Evolutionary conservation across 2,329 filamentous ascomycete species (phyloP).

Genomic region (Chrysoporthe deuterocubensis): DNA sequence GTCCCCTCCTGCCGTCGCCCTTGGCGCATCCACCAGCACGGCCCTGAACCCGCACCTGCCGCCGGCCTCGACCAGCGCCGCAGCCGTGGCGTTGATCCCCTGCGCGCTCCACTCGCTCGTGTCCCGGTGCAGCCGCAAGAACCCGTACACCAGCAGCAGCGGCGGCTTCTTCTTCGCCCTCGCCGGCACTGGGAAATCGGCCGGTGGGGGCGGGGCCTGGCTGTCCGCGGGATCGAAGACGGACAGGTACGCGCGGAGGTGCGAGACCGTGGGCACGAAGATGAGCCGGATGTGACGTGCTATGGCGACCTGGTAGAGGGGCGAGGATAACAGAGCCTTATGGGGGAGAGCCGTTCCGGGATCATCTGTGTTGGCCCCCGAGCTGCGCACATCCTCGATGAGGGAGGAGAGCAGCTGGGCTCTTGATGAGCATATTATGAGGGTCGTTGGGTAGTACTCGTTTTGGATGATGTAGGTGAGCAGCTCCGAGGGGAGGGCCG

Average conservation of each 20-base stretch:
- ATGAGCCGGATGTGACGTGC: conserved; percentile 70
- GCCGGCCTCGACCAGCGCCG: conserved; percentile 66
- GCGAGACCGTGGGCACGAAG: conserved; percentile 76
- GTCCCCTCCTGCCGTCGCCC: conserved; percentile 28
- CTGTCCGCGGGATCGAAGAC: conserved; percentile 50
- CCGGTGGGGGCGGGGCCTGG: conserved; percentile 45
- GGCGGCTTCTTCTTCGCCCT: conserved; percentile 36
- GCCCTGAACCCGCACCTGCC: conserved; percentile 47
- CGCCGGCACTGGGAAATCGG: conserved; percentile 19
- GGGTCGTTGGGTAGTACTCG: conserved; percentile 61
- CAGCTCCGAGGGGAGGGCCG: conserved; percentile 62
- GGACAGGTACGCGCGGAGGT: conserved; percentile 76
- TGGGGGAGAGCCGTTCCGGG: neutral
- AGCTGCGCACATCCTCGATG: conserved; percentile 46
- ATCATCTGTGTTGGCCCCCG: neutral
- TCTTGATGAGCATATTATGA: conserved; percentile 72
- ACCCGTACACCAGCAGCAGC: conserved; percentile 65
- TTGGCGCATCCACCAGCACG: conserved; percentile 52
- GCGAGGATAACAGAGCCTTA: conserved; percentile 57
- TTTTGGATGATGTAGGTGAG: conserved; percentile 65
- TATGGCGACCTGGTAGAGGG: conserved; percentile 70
- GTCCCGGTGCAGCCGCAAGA: conserved; percentile 66
- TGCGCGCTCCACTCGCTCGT: conserved; percentile 78
- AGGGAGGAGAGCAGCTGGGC: conserved; percentile 68
- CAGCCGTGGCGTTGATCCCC: conserved; percentile 66